A percentile compares a stretch with the other conserved stretches of the same genome.
These are phyloP conservation scores for Ceriops tagal DNA, from an alignment of 345 rosid species.

Conservation along the genomic window DNA sequence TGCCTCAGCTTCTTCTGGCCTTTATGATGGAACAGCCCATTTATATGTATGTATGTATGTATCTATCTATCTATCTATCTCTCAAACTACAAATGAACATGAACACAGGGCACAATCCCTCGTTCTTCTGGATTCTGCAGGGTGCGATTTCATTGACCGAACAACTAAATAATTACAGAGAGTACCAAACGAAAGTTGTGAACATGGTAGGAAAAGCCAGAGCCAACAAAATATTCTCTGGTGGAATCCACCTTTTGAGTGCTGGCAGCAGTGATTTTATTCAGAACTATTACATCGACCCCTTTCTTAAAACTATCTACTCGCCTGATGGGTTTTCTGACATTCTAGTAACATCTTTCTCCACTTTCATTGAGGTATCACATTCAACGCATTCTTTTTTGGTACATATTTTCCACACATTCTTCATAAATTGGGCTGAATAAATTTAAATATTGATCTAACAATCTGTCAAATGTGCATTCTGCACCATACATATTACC, in stretches of 20 bases:
- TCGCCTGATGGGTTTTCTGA: constrained; percentile 60
- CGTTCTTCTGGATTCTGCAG: constrained; percentile 35
- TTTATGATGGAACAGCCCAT: constrained; percentile 58
- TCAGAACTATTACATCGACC: constrained; percentile 84
- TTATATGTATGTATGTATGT: constrained; percentile 54
- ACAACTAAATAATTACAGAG: constrained; percentile 70
- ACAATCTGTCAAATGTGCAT: neutral
- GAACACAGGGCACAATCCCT: neutral
- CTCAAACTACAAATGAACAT: neutral
- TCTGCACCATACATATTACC: neutral
- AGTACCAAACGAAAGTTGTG: constrained; percentile 59
- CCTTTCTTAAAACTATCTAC: constrained; percentile 47
- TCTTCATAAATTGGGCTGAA: neutral
- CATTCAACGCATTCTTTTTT: neutral
- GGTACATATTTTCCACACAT: no score
- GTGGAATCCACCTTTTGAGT: constrained; percentile 70
- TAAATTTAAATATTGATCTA: neutral
- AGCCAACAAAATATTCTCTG: constrained; percentile 51
- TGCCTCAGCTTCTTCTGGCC: constrained; percentile 88
- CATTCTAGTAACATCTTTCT: constrained; percentile 58
- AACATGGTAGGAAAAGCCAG: constrained; percentile 45
- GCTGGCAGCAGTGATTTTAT: constrained; percentile 89
- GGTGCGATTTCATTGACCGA: constrained; percentile 59
- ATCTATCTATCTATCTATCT: neutral
- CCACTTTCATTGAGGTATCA: constrained; percentile 72